Evolutionary conservation across 202 grass and related monocot species (phyloP), one percentile per base, ranked within the genome.

Genomic region (Panicum hallii): DNA sequence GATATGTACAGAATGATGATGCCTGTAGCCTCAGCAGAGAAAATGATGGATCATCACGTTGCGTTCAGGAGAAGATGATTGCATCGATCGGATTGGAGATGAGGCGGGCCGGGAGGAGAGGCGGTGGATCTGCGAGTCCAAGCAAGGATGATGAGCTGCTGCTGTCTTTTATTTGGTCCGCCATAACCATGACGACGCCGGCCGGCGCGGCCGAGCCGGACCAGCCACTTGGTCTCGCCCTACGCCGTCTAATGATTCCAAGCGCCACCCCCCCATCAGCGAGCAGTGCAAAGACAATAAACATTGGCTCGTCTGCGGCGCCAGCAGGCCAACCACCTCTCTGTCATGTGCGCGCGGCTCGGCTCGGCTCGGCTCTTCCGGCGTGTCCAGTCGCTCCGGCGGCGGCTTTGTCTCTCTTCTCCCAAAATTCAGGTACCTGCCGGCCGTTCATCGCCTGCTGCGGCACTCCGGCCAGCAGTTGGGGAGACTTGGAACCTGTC

Each of bases 161-260:
- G n/a, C n/a, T n/a, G n/a, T n/a, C n/a, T n/a, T n/a, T n/a, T n/a
- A n/a, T n/a, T 75, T 58, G 57, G 87, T 83, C 84, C 62, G 89
- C 63, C 78, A 89, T 79, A 15, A 74, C 85, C 89, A 91, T 82
- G 34, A 73, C 83, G 45, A 64, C 40, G 60, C 60, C 60, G 30
- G 71, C 9, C 69, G n/a, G n/a, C n/a, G n/a, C n/a, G n/a, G n/a
- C n/a, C n/a, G n/a, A n/a, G n/a, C n/a, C n/a, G n/a, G n/a, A n/a
- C n/a, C n/a, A n/a, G n/a, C n/a, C n/a, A 78, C 70, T 63, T 84
- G 62, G 46, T 63, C 40, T 63, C 40, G 75, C 22, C 66, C 82
- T 81, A 64, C 73, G 48, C 47, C 47, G 56, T 38, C 80, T 81
- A 85, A 89, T 85, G 68, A 89, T 87, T 85, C 91, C 34, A 74